Evolutionary conservation across 129 eudicot species (phyloP), one percentile per base, ranked within the genome.

Genomic region (Tanacetum coccineum): DNA sequence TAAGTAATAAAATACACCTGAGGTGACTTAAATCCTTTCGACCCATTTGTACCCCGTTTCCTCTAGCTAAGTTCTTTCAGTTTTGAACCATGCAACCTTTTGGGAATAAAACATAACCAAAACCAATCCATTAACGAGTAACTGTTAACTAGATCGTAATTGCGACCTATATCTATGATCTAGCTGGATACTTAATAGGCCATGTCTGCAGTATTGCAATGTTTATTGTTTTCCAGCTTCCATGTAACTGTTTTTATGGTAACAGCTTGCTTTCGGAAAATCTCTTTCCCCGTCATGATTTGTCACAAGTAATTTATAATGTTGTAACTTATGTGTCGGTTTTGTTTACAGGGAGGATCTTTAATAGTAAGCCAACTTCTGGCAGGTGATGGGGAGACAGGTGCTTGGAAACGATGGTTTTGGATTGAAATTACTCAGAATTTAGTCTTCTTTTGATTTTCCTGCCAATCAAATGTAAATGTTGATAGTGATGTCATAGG

Each of bases 341-440:
- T 59, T 67, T 58, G 45, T 32, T 67, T 67, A 22, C 79, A 75
- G 64, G 17, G 79, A 59, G 79, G 69, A 59, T 68, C 69, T 49
- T 11, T 61, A 73, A 55, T 62, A 59, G n/a, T 25, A 46, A 56
- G 74, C 47, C 52, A 72, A 53, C 56, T 64, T 73, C 58, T 73
- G 9, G 66, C 25, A 64, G 66, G 51, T 62, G 20, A 60, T 36
- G 39, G 6, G 61, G 53, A 25, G 53, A 61, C 59, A 49, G 47
- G 45, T 22, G 65, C 22, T 20, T 39, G 20, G 55, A 21, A 21
- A 39, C 3, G n/a, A 48, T 48, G 13, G 14, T 48, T 48, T 4
- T n/a, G 36, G 39, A 32, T 32, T 36, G 1, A 36, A 7, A 0
- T 36, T 36, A 54, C 65, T 64, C 52, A 71, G 32, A 46, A 30